Base-by-base conservation (phyloP, 2,329 filamentous ascomycete species). In the Ophidiomyces ophidiicola region DNA sequence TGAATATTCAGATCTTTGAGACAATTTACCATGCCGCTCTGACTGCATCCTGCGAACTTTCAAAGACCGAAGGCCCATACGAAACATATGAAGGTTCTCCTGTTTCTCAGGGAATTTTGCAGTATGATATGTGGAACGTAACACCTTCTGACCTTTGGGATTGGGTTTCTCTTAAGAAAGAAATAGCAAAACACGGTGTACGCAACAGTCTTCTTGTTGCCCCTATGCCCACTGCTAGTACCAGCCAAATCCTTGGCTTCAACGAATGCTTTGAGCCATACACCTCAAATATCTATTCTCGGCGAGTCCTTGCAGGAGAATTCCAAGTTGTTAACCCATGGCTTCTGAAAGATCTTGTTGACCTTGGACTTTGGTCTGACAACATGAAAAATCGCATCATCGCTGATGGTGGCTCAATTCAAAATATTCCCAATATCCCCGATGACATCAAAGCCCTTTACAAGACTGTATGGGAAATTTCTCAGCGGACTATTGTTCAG, bases 301-400 rank as follows among this genome's bases (percentile, higher is more conserved):
- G 90, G 48, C 88, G 90, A 72, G 90, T 98, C 41, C 72, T 98
- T 53, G 90, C 90, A 51, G 90, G 90, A 53, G 90, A 98, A 64
- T 98, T 98, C 78, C 90, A 98, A 68, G 85, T 98, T 39, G 90
- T 98, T 62, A 98, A 98, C 71, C 90, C 90, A 37, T 98, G 90
- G 90, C 68, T 98, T 47, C 77, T 98, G 45, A 94, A 94, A 72
- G 90, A 98, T 55, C 78, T 98, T 20, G 90, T 98, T 51, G 90
- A 98, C 58, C 83, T 94, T 69, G 90, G 90, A 45, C 73, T 98
- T 31, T 98, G 90, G 90, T 94, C 88, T 33, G 88, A 98, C 66
- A 85, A 86, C 69, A 98, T 98, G 90, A 98, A 98, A 80, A 98
- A 98, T 72, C 86, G 90, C 54, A 98, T 98, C 72, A 98, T 98